phyloP scores from a whole-genome alignment of 1,284 basidiomycete species.

The Malassezia brasiliensis region DNA sequence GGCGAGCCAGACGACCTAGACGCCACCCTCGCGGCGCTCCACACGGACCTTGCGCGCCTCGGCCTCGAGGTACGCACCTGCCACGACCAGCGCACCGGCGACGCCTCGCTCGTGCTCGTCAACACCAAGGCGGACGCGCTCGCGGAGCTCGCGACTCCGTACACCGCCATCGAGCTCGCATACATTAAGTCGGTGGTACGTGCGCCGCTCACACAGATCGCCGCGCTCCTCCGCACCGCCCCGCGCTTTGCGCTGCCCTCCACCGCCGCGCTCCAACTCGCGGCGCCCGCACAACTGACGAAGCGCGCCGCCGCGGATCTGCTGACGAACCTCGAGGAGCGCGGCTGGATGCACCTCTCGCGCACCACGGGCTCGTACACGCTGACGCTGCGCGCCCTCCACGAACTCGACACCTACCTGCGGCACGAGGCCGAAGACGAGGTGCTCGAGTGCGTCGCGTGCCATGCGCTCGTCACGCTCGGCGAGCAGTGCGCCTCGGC shows the following conservation, averaged over 20 bases:
- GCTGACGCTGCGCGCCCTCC: conserved; percentile 12
- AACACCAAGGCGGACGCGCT: conserved; percentile 34
- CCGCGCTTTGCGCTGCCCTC: conserved; percentile 9
- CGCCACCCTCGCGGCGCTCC: neutral
- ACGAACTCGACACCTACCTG: conserved; percentile 16
- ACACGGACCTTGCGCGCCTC: conserved; percentile 13
- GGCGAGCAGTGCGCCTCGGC: conserved; percentile 8
- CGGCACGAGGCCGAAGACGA: conserved; percentile 10
- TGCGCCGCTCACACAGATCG: conserved; percentile 2
- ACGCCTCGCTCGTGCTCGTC: conserved; percentile 24
- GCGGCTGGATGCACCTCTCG: conserved; percentile 9
- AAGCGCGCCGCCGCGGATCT: conserved; percentile 14
- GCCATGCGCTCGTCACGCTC: conserved; percentile 15
- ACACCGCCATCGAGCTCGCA: conserved; percentile 27
- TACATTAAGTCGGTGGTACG: conserved; percentile 30
- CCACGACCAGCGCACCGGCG: conserved; percentile 22
- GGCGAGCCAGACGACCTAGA: neutral
- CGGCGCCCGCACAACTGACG: conserved; percentile 8
- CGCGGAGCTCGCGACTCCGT: conserved; percentile 33
- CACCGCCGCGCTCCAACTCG: conserved; percentile 14
- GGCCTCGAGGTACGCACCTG: conserved; percentile 32
- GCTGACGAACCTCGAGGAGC: conserved; percentile 13
- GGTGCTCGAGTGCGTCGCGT: conserved; percentile 11
- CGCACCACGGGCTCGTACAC: conserved; percentile 2
- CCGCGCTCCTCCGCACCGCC: neutral